phyloP scores from a whole-genome alignment of 148 eudicot genomes.

The Rhododendron ovatum region DNA sequence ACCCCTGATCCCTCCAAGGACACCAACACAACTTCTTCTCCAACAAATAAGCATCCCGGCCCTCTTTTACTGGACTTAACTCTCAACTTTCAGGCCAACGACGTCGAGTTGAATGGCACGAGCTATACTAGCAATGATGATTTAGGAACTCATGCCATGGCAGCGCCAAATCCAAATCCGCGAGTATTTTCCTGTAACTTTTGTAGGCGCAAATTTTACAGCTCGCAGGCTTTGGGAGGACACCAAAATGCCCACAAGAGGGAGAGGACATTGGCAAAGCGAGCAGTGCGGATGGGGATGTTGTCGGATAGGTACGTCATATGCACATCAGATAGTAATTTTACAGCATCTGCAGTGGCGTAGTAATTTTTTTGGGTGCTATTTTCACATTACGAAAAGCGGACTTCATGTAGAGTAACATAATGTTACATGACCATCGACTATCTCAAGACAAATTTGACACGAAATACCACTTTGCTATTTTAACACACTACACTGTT shows the following conservation, averaged over 20 bases:
- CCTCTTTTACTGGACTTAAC: conserved; percentile 33
- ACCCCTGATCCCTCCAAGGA: conserved; percentile 17
- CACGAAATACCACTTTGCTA: neutral
- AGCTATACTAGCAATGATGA: neutral
- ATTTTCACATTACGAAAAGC: neutral
- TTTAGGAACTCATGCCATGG: conserved; percentile 3
- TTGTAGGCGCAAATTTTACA: conserved; percentile 49
- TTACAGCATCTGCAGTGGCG: neutral
- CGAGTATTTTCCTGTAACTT: conserved; percentile 49
- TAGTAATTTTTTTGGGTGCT: neutral
- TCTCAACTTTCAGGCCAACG: conserved; percentile 21
- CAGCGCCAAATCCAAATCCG: conserved; percentile 4
- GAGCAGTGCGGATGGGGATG: conserved; percentile 53
- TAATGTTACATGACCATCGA: neutral
- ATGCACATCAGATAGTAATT: neutral
- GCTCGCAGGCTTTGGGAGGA: conserved; percentile 57
- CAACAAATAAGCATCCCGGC: neutral
- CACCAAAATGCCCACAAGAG: conserved; percentile 62
- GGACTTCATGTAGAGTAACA: neutral
- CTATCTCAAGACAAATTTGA: neutral
- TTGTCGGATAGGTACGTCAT: conserved; percentile 39
- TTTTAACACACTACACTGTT: neutral
- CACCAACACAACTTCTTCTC: conserved; percentile 12
- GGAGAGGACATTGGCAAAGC: conserved; percentile 48
- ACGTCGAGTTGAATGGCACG: neutral